Conservation (phyloP, 176 grass and related monocot genomes). For the bread wheat (Triticum aestivum) region DNA sequence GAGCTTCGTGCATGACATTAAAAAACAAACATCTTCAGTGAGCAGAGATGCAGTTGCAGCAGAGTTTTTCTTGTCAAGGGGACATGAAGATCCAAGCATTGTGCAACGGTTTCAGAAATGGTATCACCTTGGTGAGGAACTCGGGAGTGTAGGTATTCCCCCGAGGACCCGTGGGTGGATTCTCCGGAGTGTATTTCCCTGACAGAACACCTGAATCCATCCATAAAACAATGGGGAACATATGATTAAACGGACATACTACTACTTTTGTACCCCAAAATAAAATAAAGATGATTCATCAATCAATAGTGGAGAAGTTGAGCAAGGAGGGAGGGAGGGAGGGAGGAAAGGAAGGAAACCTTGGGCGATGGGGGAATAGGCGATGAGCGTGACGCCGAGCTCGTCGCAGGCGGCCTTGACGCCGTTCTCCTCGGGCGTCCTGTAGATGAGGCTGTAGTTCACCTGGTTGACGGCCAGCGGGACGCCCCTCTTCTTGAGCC, state of each 20-base stretch:
- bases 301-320: too few species aligned
- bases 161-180: conserved; percentile 38
- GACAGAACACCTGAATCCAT: conserved; percentile 45
- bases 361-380: conserved; percentile 80
- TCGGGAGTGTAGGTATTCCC: conserved; percentile 45
- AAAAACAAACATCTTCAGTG: background rate
- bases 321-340: too few species aligned
- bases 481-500: conserved; percentile 39
- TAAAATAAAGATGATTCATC: too few species aligned
- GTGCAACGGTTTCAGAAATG: background rate
- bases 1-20: conserved; percentile 43
- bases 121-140: conserved; percentile 35
- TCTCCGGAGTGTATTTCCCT: conserved; percentile 44
- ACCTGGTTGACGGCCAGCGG: conserved; percentile 78
- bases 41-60: background rate
- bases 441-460: conserved; percentile 82
- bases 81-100: background rate
- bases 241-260: background rate
- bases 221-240: background rate
- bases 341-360: conserved; percentile 4
- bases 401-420: conserved; percentile 73
- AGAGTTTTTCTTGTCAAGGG: background rate
- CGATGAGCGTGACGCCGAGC: conserved; percentile 72
- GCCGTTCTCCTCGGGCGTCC: conserved; percentile 64
- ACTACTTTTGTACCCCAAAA: too few species aligned